Evolutionary conservation across 768 basidiomycete genomes (phyloP).

Genomic region (Fomitopsis serialis): DNA sequence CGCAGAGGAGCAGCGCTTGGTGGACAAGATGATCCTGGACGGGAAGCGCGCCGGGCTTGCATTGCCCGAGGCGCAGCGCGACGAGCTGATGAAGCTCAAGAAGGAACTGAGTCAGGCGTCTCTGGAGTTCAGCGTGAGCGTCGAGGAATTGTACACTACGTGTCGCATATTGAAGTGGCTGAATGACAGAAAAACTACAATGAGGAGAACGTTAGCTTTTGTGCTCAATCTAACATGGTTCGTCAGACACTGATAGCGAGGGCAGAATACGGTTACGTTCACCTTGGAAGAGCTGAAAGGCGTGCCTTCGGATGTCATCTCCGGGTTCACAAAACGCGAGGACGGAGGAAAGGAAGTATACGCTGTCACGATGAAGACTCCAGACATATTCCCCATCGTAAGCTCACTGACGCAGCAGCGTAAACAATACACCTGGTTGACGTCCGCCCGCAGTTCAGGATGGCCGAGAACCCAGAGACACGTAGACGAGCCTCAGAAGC

Average conservation of each 20-base stretch:
- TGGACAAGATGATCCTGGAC: conserved; percentile 78
- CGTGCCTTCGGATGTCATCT: conserved; percentile 73
- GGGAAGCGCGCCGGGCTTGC: conserved; percentile 77
- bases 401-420: conserved; percentile 14
- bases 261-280: conserved; percentile 56
- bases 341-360: conserved; percentile 55
- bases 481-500: conserved; percentile 62
- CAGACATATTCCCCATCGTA: conserved; percentile 76
- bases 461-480: conserved; percentile 63
- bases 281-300: conserved; percentile 73
- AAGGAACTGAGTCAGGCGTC: conserved; percentile 74
- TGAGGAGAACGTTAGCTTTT: conserved; percentile 63
- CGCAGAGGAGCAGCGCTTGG: conserved; percentile 66
- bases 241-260: not conserved
- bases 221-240: not conserved
- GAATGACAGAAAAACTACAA: conserved; percentile 74
- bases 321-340: conserved; percentile 66
- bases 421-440: not conserved
- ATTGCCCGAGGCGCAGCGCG: conserved; percentile 58
- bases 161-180: not conserved
- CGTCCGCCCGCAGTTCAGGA: conserved; percentile 59
- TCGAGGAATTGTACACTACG: not conserved
- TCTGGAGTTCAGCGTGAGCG: conserved; percentile 71
- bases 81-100: conserved; percentile 53
- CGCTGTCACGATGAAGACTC: conserved; percentile 77